phyloP scores from a whole-genome alignment of 2,329 filamentous ascomycete genomes.

The Ceratocystis colombiana region DNA sequence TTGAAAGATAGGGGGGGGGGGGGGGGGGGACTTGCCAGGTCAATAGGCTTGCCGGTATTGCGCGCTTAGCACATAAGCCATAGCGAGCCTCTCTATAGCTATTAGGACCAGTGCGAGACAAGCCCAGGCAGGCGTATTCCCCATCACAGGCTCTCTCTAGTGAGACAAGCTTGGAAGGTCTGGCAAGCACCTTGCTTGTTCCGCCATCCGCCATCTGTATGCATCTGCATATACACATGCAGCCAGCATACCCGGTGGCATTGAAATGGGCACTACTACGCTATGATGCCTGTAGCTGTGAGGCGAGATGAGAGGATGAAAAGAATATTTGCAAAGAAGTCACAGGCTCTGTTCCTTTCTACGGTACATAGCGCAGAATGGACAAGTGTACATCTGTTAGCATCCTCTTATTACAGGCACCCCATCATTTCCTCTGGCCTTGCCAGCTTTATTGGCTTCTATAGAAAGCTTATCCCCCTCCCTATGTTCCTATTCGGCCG shows the following conservation, averaged over 20 bases:
- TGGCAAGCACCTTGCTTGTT: not conserved
- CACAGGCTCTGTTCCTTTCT: not conserved
- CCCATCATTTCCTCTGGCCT: not conserved
- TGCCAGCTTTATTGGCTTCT: not conserved
- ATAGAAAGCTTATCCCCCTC: not conserved
- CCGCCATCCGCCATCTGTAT: not conserved
- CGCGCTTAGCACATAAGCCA: not conserved
- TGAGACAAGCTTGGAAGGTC: not conserved
- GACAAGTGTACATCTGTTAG: not conserved
- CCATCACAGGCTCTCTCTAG: not conserved
- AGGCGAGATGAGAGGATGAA: not conserved
- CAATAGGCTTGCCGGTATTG: not conserved
- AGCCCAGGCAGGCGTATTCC: not conserved
- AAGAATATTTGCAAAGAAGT: not conserved
- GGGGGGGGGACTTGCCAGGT: not conserved
- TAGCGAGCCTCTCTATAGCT: not conserved
- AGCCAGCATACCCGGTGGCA: not conserved
- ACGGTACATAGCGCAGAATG: not conserved
- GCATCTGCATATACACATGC: not conserved
- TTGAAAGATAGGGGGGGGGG: too few species aligned
- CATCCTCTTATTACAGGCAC: not conserved
- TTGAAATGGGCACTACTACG: not conserved
- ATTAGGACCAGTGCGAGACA: too few species aligned
- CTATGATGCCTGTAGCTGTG: not conserved
- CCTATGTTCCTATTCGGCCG: not conserved